These are phyloP conservation scores for Brassica hybrid DNA, from an alignment of 441 rosid genomes.

Conservation along the genomic window DNA sequence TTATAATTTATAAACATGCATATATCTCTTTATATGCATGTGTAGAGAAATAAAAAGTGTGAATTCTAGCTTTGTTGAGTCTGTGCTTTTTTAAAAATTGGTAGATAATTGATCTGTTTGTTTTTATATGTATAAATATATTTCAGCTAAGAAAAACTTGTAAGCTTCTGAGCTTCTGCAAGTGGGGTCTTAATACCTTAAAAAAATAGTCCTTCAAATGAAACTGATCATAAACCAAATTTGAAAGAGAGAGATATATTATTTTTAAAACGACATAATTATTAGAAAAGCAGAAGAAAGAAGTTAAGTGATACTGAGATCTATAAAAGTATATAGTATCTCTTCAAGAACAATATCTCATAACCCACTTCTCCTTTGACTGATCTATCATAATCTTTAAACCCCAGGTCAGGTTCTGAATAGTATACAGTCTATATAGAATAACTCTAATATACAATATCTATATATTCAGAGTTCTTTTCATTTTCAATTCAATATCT, in stretches of 20 bases:
- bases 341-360: conserved; percentile 32
- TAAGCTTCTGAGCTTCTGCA: conserved; percentile 46
- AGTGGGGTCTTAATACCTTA: conserved; percentile 41
- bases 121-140: conserved; percentile 46
- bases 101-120: conserved; percentile 43
- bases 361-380: conserved; percentile 9
- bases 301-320: conserved; percentile 45
- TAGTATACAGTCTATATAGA: conserved; percentile 8
- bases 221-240: conserved; percentile 29
- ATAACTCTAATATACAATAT: conserved; percentile 16
- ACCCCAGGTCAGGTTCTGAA: conserved; percentile 42
- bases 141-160: conserved; percentile 40
- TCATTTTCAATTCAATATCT: conserved; percentile 3
- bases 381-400: conserved; percentile 27
- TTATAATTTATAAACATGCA: conserved; percentile 10
- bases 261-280: conserved; percentile 33
- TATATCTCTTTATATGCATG: conserved; percentile 34
- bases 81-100: conserved; percentile 42
- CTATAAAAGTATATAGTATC: conserved; percentile 11
- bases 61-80: conserved; percentile 31
- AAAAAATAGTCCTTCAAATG: conserved; percentile 37
- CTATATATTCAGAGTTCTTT: background rate
- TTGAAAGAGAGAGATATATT: background rate
- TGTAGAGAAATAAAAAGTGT: conserved; percentile 15
- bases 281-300: conserved; percentile 38